Base-by-base conservation (phyloP, 192 early-diverging fungal genomes). In the Glomus cerebriforme region DNA sequence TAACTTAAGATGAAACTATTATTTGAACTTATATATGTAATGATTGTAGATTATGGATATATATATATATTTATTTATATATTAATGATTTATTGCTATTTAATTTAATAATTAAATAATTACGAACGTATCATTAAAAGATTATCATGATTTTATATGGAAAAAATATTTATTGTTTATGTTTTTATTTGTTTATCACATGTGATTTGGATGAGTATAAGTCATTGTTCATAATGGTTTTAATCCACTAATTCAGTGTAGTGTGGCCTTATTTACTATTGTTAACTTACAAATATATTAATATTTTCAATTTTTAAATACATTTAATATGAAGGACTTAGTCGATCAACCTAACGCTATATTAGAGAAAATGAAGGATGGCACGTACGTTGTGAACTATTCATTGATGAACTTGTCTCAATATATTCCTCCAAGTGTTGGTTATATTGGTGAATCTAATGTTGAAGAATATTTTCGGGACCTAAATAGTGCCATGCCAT, bases 261-360 rank as follows among this genome's bases (percentile, higher is more conserved):
- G 39, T 43, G 39, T 43, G 39, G 39, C 47, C 15, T 22, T 54
- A n/a, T 54, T 5, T 54, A 4, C 4, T 6, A 17, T 54, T 5
- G 17, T 54, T n/a, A 4, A 31, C 26, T 3, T 10, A 24, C n/a
- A 47, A 1, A 74, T 58, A 9, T n/a, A 34, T 54, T 58, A 45
- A 72, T 26, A 27, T 49, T 58, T 74, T 74, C 32, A 58, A 26
- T 13, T 12, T 12, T 43, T n/a, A n/a, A n/a, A 43, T 43, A 43
- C 12, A 49, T 74, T 43, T 34, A 74, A 22, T 29, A 58, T 43
- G 47, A 58, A 74, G 73, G 92, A 93, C 73, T 77, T 93, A 29
- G 87, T 93, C 10, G 89, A 90, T 32, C 92, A 92, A 79, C 92
- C 92, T n/a, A 87, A 91, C 35, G 85, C 89, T 8, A 92, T 93